Conservation (phyloP, 352 stramenopile genomes). For the Globisporangium spiculum region DNA sequence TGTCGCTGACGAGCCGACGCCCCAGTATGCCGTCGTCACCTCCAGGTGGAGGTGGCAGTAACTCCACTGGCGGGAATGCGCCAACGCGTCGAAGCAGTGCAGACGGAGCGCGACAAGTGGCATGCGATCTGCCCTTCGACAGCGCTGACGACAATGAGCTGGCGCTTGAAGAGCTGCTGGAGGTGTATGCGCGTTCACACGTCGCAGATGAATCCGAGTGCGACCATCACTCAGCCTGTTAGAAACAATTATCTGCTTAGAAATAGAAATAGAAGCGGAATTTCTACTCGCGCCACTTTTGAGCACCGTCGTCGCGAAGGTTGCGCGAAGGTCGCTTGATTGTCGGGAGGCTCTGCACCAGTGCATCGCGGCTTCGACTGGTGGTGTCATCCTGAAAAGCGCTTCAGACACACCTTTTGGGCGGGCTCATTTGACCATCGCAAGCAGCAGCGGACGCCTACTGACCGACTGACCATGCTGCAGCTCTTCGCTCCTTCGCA, state of each 20-base stretch:
- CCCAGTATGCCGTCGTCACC: constrained; percentile 15
- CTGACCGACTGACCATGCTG: constrained; percentile 30
- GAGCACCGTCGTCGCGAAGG: background rate
- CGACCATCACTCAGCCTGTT: constrained; percentile 1
- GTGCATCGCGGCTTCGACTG: constrained; percentile 27
- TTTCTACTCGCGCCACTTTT: background rate
- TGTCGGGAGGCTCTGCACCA: constrained; percentile 50
- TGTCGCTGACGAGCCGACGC: constrained; percentile 11
- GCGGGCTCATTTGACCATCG: constrained; percentile 17
- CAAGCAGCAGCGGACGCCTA: background rate
- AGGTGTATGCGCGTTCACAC: constrained; percentile 16
- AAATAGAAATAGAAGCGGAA: background rate
- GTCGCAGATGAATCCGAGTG: constrained; percentile 7
- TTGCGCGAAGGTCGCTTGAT: constrained; percentile 35
- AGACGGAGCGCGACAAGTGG: background rate
- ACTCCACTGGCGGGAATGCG: background rate
- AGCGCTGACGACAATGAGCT: constrained; percentile 15
- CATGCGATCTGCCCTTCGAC: background rate
- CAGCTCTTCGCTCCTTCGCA: constrained; percentile 75
- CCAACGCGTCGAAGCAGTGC: background rate
- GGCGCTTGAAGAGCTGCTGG: constrained; percentile 21
- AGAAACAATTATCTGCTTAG: background rate
- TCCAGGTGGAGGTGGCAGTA: background rate
- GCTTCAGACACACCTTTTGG: constrained; percentile 9
- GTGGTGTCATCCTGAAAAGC: constrained; percentile 4